phyloP scores from a whole-genome alignment of 768 basidiomycete species.

The Termitomyces sp. region DNA sequence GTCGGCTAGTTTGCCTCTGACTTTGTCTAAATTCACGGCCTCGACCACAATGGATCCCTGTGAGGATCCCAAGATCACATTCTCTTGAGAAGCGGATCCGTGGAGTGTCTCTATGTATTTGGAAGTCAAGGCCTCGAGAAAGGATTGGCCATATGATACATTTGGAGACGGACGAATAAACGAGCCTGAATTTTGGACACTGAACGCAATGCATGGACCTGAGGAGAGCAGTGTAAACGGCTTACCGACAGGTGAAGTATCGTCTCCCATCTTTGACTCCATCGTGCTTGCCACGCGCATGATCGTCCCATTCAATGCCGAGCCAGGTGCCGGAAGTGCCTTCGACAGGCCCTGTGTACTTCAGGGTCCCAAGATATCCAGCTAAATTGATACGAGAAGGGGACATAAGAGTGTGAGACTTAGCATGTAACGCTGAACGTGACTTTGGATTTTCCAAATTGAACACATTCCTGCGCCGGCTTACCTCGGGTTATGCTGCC shows the following conservation, averaged over 20 bases:
- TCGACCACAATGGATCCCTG: conserved; percentile 80
- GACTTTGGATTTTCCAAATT: conserved; percentile 7
- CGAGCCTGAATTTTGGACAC: conserved; percentile 60
- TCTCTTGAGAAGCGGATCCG: conserved; percentile 50
- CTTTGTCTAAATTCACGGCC: conserved; percentile 76
- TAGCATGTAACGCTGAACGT: conserved; percentile 25
- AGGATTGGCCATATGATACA: conserved; percentile 59
- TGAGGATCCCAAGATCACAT: conserved; percentile 74
- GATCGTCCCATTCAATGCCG: conserved; percentile 98
- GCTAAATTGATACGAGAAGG: conserved; percentile 49
- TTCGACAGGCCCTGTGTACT: conserved; percentile 59
- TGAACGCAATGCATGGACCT: conserved; percentile 22
- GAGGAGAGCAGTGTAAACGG: conserved; percentile 6
- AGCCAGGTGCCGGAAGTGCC: conserved; percentile 72
- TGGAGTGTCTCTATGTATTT: conserved; percentile 73
- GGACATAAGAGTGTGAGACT: background rate
- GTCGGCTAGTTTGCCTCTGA: conserved; percentile 62
- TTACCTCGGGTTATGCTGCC: conserved; percentile 13
- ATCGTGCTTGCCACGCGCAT: conserved; percentile 78
- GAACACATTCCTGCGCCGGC: conserved; percentile 1
- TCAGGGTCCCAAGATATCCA: conserved; percentile 62
- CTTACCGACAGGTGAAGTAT: conserved; percentile 80
- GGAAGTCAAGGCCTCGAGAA: conserved; percentile 63
- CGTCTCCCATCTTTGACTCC: conserved; percentile 71
- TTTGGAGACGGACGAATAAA: conserved; percentile 71